A percentile compares a stretch with the other conserved stretches of the same genome.
These are phyloP conservation scores for Hypoxylon sp. DNA, from an alignment of 2,329 filamentous ascomycete species.

Conservation along the genomic window DNA sequence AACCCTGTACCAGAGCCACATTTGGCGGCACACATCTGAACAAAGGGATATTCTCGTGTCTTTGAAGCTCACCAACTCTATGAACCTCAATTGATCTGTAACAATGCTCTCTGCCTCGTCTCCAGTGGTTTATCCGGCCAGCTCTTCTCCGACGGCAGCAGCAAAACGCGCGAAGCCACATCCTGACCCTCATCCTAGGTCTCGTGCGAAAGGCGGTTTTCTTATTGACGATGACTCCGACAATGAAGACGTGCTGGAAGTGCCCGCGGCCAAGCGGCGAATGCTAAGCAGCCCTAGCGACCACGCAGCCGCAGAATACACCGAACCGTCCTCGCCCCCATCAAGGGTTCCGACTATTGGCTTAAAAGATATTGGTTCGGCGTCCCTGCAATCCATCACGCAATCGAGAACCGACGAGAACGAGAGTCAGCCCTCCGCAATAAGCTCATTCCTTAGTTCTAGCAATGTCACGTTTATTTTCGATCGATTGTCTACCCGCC, in stretches of 20 bases:
- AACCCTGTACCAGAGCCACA: constrained; percentile 12
- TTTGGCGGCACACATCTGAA: constrained; percentile 16
- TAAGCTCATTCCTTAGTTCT: constrained; percentile 45
- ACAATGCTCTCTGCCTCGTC: constrained; percentile 74
- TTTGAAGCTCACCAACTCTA: constrained; percentile 13
- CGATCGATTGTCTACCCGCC: constrained; percentile 42
- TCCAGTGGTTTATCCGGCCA: constrained; percentile 69
- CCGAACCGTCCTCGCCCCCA: constrained; percentile 50
- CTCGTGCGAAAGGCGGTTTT: constrained; percentile 60
- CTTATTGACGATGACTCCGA: constrained; percentile 62
- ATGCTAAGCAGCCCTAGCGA: constrained; percentile 58
- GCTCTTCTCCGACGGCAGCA: constrained; percentile 58
- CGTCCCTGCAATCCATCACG: constrained; percentile 7
- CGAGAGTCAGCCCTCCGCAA: constrained; percentile 34
- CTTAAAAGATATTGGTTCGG: constrained; percentile 20
- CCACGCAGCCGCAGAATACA: constrained; percentile 36
- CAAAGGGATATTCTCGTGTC: constrained; percentile 20
- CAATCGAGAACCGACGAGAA: constrained; percentile 13
- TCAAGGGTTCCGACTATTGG: constrained; percentile 33
- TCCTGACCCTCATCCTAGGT: constrained; percentile 54
- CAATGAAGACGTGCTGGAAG: constrained; percentile 52
- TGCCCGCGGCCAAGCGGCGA: constrained; percentile 60
- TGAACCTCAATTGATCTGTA: constrained; percentile 27
- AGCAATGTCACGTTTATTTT: constrained; percentile 46
- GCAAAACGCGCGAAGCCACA: constrained; percentile 58